Conservation (phyloP, 2,329 filamentous ascomycete species). For the Biscogniauxia sp. region DNA sequence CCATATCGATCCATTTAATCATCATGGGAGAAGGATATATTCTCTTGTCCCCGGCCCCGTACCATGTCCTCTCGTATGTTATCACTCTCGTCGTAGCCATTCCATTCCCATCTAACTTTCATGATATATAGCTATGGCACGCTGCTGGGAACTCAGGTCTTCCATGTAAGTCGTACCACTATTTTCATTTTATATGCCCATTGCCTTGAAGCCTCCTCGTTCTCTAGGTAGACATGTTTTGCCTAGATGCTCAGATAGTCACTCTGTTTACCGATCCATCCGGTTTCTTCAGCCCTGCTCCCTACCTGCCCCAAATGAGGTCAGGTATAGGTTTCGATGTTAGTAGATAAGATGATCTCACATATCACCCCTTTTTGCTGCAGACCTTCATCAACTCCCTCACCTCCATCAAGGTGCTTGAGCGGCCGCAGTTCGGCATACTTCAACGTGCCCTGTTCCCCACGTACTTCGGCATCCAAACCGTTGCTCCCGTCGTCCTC, state of each 20-base stretch:
- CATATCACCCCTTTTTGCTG: not conserved
- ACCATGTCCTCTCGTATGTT: conserved; percentile 71
- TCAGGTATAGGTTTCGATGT: not conserved
- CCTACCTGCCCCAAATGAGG: not conserved
- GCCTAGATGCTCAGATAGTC: no score
- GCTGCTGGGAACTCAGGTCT: conserved; percentile 81
- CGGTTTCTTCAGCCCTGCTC: no score
- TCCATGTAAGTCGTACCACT: conserved; percentile 58
- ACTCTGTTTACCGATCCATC: no score
- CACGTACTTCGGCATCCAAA: conserved; percentile 84
- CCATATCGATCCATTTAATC: not conserved
- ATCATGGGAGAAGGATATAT: conserved; percentile 48
- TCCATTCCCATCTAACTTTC: conserved; percentile 20
- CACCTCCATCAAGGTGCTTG: conserved; percentile 72
- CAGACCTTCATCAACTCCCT: conserved; percentile 74
- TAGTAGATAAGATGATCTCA: not conserved
- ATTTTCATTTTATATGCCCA: no score
- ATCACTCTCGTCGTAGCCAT: conserved; percentile 1
- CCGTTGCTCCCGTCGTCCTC: conserved; percentile 68
- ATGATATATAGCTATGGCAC: conserved; percentile 69
- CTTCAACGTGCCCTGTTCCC: conserved; percentile 83
- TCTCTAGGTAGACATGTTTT: no score
- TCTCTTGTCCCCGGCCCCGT: conserved; percentile 65
- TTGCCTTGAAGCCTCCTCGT: no score
- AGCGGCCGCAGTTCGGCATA: conserved; percentile 75